Base-by-base conservation (phyloP, 441 rosid genomes). In the Adansonia grandidieri region DNA sequence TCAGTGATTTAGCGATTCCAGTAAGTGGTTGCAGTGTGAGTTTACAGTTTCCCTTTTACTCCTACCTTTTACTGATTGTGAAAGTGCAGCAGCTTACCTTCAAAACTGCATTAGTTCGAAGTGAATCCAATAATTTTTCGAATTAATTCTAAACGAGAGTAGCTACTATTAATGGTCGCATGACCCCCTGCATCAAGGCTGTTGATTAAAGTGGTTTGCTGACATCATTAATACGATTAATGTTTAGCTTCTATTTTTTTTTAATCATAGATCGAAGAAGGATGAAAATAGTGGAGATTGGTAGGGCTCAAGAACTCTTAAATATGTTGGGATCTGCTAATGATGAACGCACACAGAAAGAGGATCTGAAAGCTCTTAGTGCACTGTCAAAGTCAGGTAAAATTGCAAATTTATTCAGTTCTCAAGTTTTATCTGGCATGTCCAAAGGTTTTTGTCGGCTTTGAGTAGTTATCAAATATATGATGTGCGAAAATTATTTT, bases 221-320 rank as follows among this genome's bases (percentile, higher is more conserved):
- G 76, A 32, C 63, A 42, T 61, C 56, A 71, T n/a, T 54, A 45
- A 32, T 48, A 13, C 1, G 9, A 42, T 2, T 56, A 44, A 53
- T 74, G 24, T 64, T 79, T n/a, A 77, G 28, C 40, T 70, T 74
- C 79, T 32, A 14, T 74, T 60, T 73, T 67, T 68, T 68, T 81
- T 56, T n/a, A 24, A 24, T 24, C 28, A 20, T 79, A 94, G 97
- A 94, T 87, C 92, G 89, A 78, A 91, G 92, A 78, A 94, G 99
- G 83, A 92, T 91, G 97, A 92, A 89, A 81, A 88, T 94, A 82
- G 93, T 96, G 69, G 94, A 92, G 86, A 81, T 91, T 80, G 98
- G 98, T 82, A 98, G 98, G 54, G 98, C 90, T 80, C 89, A 92
- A 80, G 92, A 90, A 83, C 92, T 96, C 79, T 73, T 93, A 69